Percentiles rank a stretch among this genome's conserved stretches.
These are phyloP conservation scores for Cardamine resedifolia DNA, from an alignment of 345 rosid species.

Conservation along the genomic window DNA sequence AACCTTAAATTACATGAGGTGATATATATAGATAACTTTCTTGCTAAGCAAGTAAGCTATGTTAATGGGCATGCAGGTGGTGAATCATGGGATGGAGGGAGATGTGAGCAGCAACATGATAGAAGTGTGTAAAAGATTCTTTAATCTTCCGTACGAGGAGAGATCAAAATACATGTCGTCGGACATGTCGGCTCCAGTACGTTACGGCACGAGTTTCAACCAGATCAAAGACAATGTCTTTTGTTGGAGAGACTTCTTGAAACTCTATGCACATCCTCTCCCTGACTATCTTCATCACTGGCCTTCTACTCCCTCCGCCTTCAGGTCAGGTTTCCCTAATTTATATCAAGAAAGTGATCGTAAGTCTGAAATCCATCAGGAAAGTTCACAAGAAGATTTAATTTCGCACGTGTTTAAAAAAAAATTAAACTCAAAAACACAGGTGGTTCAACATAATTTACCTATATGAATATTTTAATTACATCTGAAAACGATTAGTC, in stretches of 20 bases:
- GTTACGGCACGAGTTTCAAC: constrained; percentile 91
- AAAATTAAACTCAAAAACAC: background rate
- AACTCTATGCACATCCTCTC: constrained; percentile 64
- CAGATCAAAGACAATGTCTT: constrained; percentile 80
- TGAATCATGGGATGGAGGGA: constrained; percentile 67
- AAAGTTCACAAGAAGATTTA: background rate
- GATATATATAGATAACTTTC: background rate
- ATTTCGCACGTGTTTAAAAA: constrained; percentile 1
- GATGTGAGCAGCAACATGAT: constrained; percentile 59
- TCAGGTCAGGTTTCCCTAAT: constrained; percentile 46
- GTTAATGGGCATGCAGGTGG: constrained; percentile 48
- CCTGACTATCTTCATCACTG: constrained; percentile 61
- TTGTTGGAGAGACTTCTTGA: constrained; percentile 92
- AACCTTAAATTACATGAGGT: background rate
- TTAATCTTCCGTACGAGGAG: constrained; percentile 69
- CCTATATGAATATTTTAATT: background rate
- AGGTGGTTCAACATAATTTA: constrained; percentile 7
- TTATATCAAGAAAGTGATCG: background rate
- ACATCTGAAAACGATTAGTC: background rate
- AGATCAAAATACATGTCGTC: constrained; percentile 77
- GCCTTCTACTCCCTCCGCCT: constrained; percentile 87
- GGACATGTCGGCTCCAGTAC: constrained; percentile 65
- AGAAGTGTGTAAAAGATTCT: constrained; percentile 64
- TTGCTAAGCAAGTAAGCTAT: constrained; percentile 19
- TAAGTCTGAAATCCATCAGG: background rate